A percentile compares a stretch with the other conserved stretches of the same genome.
phyloP scores from a whole-genome alignment of 768 basidiomycete species.

The Calvatia gigantea region DNA sequence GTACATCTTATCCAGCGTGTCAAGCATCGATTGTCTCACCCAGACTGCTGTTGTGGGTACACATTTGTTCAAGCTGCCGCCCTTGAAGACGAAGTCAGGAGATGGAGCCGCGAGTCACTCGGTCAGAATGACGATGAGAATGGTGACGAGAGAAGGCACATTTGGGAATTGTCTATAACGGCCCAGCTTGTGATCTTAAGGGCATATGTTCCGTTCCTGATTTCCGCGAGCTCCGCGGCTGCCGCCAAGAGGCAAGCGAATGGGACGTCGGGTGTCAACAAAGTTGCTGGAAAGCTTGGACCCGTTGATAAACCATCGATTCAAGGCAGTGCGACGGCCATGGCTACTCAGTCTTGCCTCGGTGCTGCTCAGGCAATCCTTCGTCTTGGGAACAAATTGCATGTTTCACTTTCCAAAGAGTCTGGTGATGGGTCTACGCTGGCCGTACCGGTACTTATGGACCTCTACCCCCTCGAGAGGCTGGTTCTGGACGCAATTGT shows the following conservation, averaged over 20 bases:
- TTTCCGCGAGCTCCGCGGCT: conserved; percentile 1
- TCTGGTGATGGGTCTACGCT: conserved; percentile 11
- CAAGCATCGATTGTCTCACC: conserved; percentile 44
- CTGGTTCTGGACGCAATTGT: conserved; percentile 66
- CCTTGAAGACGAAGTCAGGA: conserved; percentile 53
- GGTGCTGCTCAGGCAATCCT: conserved; percentile 67
- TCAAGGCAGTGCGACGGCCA: conserved; percentile 7
- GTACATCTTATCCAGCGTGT: conserved; percentile 61
- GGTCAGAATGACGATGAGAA: conserved; percentile 38
- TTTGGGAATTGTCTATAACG: conserved; percentile 49
- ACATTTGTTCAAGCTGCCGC: conserved; percentile 61
- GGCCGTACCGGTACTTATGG: conserved; percentile 41
- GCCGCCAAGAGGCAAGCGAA: neutral
- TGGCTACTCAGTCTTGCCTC: conserved; percentile 54
- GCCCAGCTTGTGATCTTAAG: conserved; percentile 61
- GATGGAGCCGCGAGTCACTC: conserved; percentile 51
- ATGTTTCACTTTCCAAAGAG: conserved; percentile 14
- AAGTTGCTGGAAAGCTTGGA: conserved; percentile 13
- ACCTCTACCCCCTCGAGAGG: conserved; percentile 58
- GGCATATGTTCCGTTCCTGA: conserved; percentile 65
- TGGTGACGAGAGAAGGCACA: conserved; percentile 19
- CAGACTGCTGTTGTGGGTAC: conserved; percentile 38
- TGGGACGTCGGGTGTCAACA: neutral
- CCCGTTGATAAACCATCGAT: conserved; percentile 33
- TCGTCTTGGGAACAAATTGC: conserved; percentile 36